Evolutionary conservation across 306 rosid genomes (phyloP), one percentile per base, ranked within the genome.

Genomic region (Benincasa hispida): DNA sequence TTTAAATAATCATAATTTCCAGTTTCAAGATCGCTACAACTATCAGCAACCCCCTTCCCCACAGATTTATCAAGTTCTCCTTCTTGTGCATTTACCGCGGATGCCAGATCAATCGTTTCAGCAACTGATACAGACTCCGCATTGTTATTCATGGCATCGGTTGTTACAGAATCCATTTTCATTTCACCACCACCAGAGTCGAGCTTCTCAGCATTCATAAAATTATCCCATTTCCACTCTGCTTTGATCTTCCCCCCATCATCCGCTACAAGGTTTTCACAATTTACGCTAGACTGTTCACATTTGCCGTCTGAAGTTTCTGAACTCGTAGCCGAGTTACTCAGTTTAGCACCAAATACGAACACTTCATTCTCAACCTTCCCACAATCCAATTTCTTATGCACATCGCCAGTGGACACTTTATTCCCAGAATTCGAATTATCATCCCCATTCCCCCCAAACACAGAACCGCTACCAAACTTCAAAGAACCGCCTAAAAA

Each of bases 391-490:
- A 45, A 76, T 12, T 14, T 24, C 59, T 81, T 75, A 35, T 74
- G 76, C 28, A 28, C 79, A 69, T 30, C 57, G 21, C 78, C 79
- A 45, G 78, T 56, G 67, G 60, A 60, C 72, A 83, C 80, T 27
- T 24, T 82, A 68, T 81, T 79, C 39, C 28, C 85, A 8, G 8
- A 2, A 77, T 81, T 75, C 12, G 56, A 85, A 78, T 76, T 55
- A 34, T 58, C 79, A 76, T n/a, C 78, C 61, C n/a, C 21, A 69
- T 80, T 81, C 79, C 80, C 79, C 47, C 79, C 24, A 77, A 84
- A 85, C 75, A 74, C 85, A 80, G 86, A 85, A 19, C 45, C 83
- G 55, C 66, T 73, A 32, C 37, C 82, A 19, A 21, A 22, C 66
- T 70, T 65, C 47, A 5, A n/a, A 21, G 50, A 8, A 74, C 35